phyloP scores from a whole-genome alignment of 2,329 filamentous ascomycete species.

The Phoma sp. region DNA sequence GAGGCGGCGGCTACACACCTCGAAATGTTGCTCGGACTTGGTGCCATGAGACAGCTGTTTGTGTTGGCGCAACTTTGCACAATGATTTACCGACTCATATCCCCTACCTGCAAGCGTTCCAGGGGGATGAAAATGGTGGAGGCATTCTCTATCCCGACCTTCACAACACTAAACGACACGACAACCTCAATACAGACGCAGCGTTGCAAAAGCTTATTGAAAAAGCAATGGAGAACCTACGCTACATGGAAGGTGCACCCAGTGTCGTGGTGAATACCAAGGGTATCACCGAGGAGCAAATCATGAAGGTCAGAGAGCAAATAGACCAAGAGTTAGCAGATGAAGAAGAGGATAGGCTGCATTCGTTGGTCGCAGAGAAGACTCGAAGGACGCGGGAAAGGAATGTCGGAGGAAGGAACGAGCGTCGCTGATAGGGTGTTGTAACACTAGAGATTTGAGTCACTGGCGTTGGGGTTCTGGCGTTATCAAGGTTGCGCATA shows the following conservation, averaged over 20 bases:
- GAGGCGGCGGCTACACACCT: conserved; percentile 94
- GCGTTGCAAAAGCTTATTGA: conserved; percentile 77
- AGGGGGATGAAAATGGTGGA: conserved; percentile 72
- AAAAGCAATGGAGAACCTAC: conserved; percentile 81
- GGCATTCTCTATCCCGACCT: conserved; percentile 83
- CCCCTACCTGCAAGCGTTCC: conserved; percentile 86
- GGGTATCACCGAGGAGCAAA: conserved; percentile 73
- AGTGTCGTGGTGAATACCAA: conserved; percentile 77
- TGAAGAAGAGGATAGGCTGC: conserved; percentile 64
- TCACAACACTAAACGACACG: conserved; percentile 72
- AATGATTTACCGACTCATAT: conserved; percentile 78
- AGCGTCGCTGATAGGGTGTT: conserved; percentile 35
- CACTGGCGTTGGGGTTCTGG: conserved; percentile 2
- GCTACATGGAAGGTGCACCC: conserved; percentile 83
- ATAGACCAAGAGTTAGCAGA: conserved; percentile 72
- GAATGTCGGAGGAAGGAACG: conserved; percentile 53
- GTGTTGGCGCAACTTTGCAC: conserved; percentile 75
- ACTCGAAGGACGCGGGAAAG: conserved; percentile 51
- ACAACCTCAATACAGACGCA: conserved; percentile 80
- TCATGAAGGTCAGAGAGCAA: conserved; percentile 64
- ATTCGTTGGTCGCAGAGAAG: conserved; percentile 59
- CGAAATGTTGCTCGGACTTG: conserved; percentile 95
- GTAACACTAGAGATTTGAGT: neutral
- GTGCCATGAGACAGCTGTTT: conserved; percentile 95
- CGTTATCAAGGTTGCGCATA: neutral